A percentile compares a stretch with the other conserved stretches of the same genome.
Conservation (phyloP, 306 rosid genomes). For the Gynostemma pentaphyllum region DNA sequence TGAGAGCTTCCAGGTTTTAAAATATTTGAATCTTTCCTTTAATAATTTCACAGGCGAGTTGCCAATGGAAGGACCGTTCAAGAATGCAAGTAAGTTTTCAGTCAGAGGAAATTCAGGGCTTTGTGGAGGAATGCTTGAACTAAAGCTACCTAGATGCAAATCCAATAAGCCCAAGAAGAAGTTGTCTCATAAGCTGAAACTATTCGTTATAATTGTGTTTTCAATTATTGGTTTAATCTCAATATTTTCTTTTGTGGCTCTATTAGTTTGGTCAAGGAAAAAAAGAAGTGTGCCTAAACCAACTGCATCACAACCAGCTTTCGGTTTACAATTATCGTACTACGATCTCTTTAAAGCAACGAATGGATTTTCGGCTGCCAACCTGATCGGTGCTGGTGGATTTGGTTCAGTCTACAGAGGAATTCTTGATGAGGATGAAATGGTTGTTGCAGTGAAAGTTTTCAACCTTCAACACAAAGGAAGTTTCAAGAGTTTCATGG, state of each 20-base stretch:
- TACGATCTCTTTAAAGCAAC: background rate
- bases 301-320: background rate
- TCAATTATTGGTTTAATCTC: background rate
- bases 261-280: background rate
- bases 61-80: constrained; percentile 18
- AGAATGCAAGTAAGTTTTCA: constrained; percentile 10
- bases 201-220: background rate
- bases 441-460: background rate
- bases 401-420: background rate
- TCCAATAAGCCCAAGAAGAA: background rate
- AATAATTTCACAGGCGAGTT: constrained; percentile 21
- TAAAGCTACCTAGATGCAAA: background rate
- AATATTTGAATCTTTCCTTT: constrained; percentile 17
- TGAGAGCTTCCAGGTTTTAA: background rate
- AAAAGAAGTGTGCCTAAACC: background rate
- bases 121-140: constrained; percentile 22
- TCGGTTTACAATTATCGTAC: background rate
- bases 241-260: background rate
- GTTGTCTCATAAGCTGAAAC: background rate
- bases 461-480: background rate
- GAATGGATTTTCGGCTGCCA: background rate
- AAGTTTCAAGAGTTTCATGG: background rate
- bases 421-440: background rate
- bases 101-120: constrained; percentile 18
- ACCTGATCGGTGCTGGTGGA: background rate